Percentiles rank a stretch among this genome's conserved stretches.
Evolutionary conservation across 2,329 filamentous ascomycete genomes (phyloP).

Genomic region (Cercospora sojina): DNA sequence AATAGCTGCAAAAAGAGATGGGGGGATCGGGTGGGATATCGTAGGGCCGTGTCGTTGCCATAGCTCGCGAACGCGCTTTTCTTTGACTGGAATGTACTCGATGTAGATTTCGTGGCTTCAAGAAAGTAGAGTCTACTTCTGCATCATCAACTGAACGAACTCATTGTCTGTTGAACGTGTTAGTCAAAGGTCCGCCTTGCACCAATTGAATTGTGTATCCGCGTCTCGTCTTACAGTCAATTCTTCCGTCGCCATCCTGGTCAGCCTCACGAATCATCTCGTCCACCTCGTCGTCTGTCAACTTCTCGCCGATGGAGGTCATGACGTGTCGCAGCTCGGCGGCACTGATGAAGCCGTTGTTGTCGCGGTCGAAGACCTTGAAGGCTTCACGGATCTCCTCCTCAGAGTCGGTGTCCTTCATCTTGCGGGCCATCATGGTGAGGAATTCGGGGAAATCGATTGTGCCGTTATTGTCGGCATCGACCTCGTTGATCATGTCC

Average conservation of each 20-base stretch:
- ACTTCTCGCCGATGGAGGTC: slow-evolving; percentile 63
- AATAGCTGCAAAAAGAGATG: not conserved
- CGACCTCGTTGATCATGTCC: slow-evolving; percentile 67
- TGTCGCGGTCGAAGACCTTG: slow-evolving; percentile 65
- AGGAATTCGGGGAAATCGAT: slow-evolving; percentile 68
- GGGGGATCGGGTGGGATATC: not conserved
- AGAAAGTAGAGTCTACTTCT: slow-evolving; percentile 45
- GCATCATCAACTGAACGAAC: slow-evolving; percentile 58
- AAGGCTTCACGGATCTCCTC: slow-evolving; percentile 65
- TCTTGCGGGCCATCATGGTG: slow-evolving; percentile 64
- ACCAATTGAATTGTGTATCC: not conserved
- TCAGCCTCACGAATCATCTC: slow-evolving; percentile 67
- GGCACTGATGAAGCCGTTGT: slow-evolving; percentile 64
- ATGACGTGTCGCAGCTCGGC: slow-evolving; percentile 63
- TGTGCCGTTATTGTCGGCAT: slow-evolving; percentile 63
- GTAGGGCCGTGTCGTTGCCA: not conserved
- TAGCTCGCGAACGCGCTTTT: not conserved
- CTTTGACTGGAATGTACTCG: slow-evolving; percentile 4
- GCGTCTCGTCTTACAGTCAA: slow-evolving; percentile 55
- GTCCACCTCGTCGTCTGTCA: slow-evolving; percentile 64
- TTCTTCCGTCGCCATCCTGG: slow-evolving; percentile 62
- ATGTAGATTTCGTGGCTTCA: not conserved
- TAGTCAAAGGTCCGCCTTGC: slow-evolving; percentile 2
- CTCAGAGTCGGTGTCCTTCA: slow-evolving; percentile 62
- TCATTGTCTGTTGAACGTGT: slow-evolving; percentile 49